Conservation (phyloP, 768 basidiomycete genomes). For the Rhodotorula babjevae region DNA sequence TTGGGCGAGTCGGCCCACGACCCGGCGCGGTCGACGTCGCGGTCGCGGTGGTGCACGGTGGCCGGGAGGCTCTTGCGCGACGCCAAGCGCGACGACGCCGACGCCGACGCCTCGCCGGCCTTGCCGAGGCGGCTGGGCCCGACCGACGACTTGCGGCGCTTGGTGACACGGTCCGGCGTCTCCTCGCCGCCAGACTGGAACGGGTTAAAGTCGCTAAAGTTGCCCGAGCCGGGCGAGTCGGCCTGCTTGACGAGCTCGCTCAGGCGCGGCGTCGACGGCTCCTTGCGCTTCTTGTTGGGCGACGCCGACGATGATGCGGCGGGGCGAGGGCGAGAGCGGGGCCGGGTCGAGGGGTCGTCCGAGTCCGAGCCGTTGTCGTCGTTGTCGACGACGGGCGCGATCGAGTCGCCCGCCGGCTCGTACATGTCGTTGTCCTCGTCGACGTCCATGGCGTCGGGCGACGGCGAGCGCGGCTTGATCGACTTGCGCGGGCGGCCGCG, state of each 20-base stretch:
- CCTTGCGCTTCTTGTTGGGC: conserved; percentile 15
- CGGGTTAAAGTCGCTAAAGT: conserved; percentile 38
- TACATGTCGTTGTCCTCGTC: background rate
- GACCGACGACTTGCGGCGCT: conserved; percentile 36
- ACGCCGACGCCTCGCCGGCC: background rate
- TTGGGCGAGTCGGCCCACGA: background rate
- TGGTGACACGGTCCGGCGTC: conserved; percentile 19
- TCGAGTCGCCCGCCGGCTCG: background rate
- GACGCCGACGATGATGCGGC: too few relatives aligned
- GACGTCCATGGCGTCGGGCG: background rate
- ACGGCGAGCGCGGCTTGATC: background rate
- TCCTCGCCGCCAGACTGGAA: conserved; percentile 36
- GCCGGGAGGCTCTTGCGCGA: conserved; percentile 16
- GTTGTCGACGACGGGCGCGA: background rate
- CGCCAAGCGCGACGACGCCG: background rate
- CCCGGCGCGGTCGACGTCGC: background rate
- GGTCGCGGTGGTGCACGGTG: background rate
- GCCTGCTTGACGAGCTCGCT: background rate
- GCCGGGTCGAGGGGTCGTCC: background rate
- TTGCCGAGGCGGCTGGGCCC: conserved; percentile 2
- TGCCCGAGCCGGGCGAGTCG: conserved; percentile 1
- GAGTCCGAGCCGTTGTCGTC: background rate
- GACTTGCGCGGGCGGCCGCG: background rate
- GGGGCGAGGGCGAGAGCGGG: background rate
- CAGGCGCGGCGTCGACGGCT: background rate